Conservation (phyloP, 2,329 filamentous ascomycete genomes). For the Pseudocercospora pini-densiflorae region DNA sequence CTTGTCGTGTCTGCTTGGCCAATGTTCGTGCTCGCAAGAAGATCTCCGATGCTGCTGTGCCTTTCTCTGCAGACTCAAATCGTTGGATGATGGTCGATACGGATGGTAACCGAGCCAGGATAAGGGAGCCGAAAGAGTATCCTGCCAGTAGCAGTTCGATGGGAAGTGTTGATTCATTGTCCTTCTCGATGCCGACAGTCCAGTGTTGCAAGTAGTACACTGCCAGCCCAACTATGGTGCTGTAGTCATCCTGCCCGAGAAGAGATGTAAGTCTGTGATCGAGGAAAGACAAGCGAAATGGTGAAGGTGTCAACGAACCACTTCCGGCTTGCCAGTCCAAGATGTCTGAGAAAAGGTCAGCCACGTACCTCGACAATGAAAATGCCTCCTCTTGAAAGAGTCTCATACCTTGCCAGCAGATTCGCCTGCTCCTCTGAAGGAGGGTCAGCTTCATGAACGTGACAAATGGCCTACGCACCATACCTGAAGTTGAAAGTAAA, state of each 20-base stretch:
- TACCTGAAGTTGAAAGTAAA: slow-evolving; percentile 93
- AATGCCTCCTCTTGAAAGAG: not conserved
- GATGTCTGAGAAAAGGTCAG: slow-evolving; percentile 67
- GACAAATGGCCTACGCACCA: slow-evolving; percentile 18
- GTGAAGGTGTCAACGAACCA: slow-evolving; percentile 34
- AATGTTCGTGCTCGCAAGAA: slow-evolving; percentile 70
- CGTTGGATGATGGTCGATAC: slow-evolving; percentile 59
- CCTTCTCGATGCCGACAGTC: slow-evolving; percentile 7
- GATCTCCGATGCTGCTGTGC: slow-evolving; percentile 69
- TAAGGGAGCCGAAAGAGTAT: slow-evolving; percentile 89
- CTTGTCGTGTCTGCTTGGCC: slow-evolving; percentile 65
- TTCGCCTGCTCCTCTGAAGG: not conserved
- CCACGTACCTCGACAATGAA: not conserved
- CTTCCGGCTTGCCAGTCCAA: slow-evolving; percentile 83
- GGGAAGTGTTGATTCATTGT: not conserved
- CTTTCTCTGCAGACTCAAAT: slow-evolving; percentile 60
- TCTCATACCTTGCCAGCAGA: not conserved
- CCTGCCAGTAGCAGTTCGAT: slow-evolving; percentile 66
- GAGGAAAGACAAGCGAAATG: too few species aligned
- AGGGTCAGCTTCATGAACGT: not conserved
- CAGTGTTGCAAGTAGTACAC: slow-evolving; percentile 71
- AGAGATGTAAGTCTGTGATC: not conserved
- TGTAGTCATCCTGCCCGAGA: slow-evolving; percentile 67
- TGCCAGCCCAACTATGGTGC: slow-evolving; percentile 79
- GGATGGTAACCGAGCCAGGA: slow-evolving; percentile 74